Evolutionary conservation across 176 grass and related monocot genomes (phyloP).

Genomic region (Hordeum vulgare): MorexV3_pseudomolecules_assembly NC_058522.1:354340465-354340964

Average conservation of each 20-base stretch:
- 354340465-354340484: too few relatives aligned
- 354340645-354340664: too few relatives aligned
- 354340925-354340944: constrained; percentile 56
- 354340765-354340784: background rate
- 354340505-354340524: too few relatives aligned
- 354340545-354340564: too few relatives aligned
- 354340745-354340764: background rate
- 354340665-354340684: too few relatives aligned
- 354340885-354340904: constrained; percentile 53
- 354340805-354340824: background rate
- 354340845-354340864: constrained; percentile 66
- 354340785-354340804: background rate
- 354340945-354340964: constrained; percentile 44
- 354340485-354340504: too few relatives aligned
- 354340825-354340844: constrained; percentile 29
- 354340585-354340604: background rate
- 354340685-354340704: background rate
- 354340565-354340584: too few relatives aligned
- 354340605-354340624: background rate
- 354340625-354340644: background rate
- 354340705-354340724: background rate
- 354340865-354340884: constrained; percentile 61
- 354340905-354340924: constrained; percentile 56
- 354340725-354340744: background rate
- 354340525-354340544: too few relatives aligned